These are phyloP conservation scores for Thalassiosira profunda DNA, from an alignment of 108 stramenopile species.

Conservation along the genomic window DNA sequence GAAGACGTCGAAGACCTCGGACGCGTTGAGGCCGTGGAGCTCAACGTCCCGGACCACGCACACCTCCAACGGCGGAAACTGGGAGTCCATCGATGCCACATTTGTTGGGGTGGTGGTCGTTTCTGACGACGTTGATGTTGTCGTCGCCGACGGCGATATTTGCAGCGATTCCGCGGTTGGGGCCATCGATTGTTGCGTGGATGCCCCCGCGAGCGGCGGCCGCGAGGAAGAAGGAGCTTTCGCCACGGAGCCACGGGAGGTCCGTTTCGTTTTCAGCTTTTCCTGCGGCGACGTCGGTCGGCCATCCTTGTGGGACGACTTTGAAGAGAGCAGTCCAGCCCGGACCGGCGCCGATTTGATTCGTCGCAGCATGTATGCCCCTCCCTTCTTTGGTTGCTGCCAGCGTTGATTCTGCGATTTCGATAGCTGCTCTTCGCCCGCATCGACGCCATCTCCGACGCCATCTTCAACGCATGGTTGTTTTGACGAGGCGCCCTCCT, in stretches of 20 bases:
- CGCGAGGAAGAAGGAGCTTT: too few relatives aligned
- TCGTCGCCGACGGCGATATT: background rate
- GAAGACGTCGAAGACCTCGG: constrained; percentile 81
- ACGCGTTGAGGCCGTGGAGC: constrained; percentile 63
- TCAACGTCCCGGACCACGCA: constrained; percentile 49
- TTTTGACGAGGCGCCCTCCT: background rate
- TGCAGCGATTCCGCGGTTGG: too few relatives aligned
- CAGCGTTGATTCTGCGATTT: background rate
- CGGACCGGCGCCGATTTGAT: constrained; percentile 20
- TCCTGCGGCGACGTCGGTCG: background rate
- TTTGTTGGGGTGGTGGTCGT: background rate
- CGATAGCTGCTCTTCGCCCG: constrained; percentile 16
- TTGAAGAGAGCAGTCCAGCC: too few relatives aligned
- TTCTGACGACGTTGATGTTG: background rate
- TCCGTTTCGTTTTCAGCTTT: too few relatives aligned
- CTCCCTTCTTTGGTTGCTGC: too few relatives aligned
- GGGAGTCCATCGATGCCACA: constrained; percentile 6
- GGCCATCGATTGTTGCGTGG: too few relatives aligned
- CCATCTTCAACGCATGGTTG: background rate
- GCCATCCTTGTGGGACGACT: background rate
- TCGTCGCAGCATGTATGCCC: constrained; percentile 3
- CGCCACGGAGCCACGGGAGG: too few relatives aligned
- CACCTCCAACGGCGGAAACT: constrained; percentile 59
- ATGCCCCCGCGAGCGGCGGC: too few relatives aligned
- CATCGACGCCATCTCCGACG: constrained; percentile 2